These are phyloP conservation scores for Ascochyta lentis DNA, from an alignment of 2,329 filamentous ascomycete genomes.

Conservation along the genomic window DNA sequence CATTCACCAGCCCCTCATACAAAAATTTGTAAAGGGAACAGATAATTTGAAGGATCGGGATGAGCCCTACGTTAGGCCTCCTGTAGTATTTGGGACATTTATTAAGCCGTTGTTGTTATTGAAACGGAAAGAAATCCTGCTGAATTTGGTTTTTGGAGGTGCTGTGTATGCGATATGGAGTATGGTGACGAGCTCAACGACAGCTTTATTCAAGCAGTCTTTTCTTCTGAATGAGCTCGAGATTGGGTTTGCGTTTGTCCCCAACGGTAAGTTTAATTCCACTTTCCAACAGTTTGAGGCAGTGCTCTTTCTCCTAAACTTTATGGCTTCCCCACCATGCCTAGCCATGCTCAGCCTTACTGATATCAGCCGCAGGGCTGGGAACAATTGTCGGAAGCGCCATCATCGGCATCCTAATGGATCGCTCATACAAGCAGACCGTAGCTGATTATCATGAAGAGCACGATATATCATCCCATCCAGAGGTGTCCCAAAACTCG, in stretches of 20 bases:
- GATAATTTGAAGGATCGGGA: not conserved
- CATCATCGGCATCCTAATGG: slow-evolving; percentile 53
- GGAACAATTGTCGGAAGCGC: slow-evolving; percentile 54
- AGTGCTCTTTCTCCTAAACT: too few relatives aligned
- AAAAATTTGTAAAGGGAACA: slow-evolving; percentile 8
- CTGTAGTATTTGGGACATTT: not conserved
- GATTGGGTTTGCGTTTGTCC: slow-evolving; percentile 52
- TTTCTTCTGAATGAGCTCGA: slow-evolving; percentile 51
- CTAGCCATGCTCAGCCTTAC: not conserved
- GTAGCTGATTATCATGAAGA: slow-evolving; percentile 44
- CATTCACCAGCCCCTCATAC: slow-evolving; percentile 52
- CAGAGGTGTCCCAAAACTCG: not conserved
- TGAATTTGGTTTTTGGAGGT: slow-evolving; percentile 53
- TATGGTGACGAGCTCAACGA: slow-evolving; percentile 57
- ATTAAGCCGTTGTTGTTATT: not conserved
- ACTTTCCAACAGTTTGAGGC: too few relatives aligned
- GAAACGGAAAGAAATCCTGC: slow-evolving; percentile 51
- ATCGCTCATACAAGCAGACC: slow-evolving; percentile 47
- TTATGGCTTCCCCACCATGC: too few relatives aligned
- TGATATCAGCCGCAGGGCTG: slow-evolving; percentile 25
- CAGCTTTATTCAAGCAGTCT: slow-evolving; percentile 47
- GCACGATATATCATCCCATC: not conserved
- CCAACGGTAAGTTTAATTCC: slow-evolving; percentile 38
- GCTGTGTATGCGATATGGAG: slow-evolving; percentile 58
- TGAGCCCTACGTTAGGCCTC: not conserved